Base-by-base conservation (phyloP, 495 filamentous ascomycete species). In the Penicillium manginii region DNA sequence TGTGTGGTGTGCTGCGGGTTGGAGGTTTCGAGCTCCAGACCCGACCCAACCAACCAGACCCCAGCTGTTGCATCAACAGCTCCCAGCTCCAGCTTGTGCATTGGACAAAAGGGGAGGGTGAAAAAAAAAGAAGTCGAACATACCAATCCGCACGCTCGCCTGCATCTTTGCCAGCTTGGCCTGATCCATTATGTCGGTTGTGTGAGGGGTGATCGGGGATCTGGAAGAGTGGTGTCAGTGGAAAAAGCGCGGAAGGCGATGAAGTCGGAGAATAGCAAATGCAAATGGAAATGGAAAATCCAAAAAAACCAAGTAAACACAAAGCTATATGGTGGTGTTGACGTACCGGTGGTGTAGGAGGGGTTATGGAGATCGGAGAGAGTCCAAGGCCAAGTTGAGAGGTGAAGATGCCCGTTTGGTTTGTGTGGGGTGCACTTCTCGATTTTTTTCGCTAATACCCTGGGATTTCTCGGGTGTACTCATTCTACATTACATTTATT, bases 141-240 rank as follows among this genome's bases (percentile, higher is more conserved):
- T 76, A 84, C 81, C 81, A 73, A 80, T 84, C 68, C 80, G 80
- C 66, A 80, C 81, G 63, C 76, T 81, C 69, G 75, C 73, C 76
- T 82, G 81, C 77, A 84, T 78, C 62, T 71, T 78, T 68, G 80
- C 80, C 68, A 84, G 72, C 79, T 84, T 84, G 69, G 78, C 81
- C 58, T 81, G 77, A 80, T 84, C 81, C 81, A 84, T 83, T 54
- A 59, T 80, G 73, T 68, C 65, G 68, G 60, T 64, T 52, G 53
- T 69, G 67, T 59, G 62, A 59, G 63, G 67, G 56, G 66, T 51
- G 54, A 55, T 67, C 57, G 49, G 49, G 32, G 50, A 62, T 66
- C 64, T 61, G 54, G 42, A 50, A 19, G 33, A 50, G 52, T 52
- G 59, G 59, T 53, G 35, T 51, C 11, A 26, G 23, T 40, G 39